These are phyloP conservation scores for Fusarium odoratissimum DNA, from an alignment of 2,329 filamentous ascomycete species.

Conservation along the genomic window DNA sequence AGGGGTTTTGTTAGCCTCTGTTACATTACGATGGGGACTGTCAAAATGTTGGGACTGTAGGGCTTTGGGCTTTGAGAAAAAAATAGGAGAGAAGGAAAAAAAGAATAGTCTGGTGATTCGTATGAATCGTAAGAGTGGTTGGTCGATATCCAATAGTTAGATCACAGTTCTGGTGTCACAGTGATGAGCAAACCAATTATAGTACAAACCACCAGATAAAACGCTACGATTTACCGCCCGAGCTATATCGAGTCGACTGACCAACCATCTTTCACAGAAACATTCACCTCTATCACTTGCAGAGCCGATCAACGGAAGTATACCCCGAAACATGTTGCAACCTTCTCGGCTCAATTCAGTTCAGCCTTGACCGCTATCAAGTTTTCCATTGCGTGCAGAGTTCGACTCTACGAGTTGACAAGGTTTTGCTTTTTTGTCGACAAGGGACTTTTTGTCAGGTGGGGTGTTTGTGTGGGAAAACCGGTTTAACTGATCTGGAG, in stretches of 20 bases:
- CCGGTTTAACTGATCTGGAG: slow-evolving; percentile 20
- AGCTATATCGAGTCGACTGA: slow-evolving; percentile 6
- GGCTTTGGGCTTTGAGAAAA: not conserved
- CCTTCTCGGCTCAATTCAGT: not conserved
- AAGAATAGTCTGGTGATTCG: slow-evolving; percentile 1
- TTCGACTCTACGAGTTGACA: not conserved
- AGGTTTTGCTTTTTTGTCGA: not conserved
- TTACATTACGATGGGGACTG: slow-evolving; percentile 19
- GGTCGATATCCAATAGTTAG: slow-evolving; percentile 1
- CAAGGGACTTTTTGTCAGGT: slow-evolving; percentile 23
- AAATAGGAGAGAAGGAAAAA: not conserved
- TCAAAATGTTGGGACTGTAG: slow-evolving; percentile 29
- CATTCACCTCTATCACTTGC: slow-evolving; percentile 7
- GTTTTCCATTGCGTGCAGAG: not conserved
- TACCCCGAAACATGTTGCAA: slow-evolving; percentile 15
- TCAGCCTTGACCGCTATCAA: slow-evolving; percentile 18
- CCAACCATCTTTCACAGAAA: slow-evolving; percentile 31
- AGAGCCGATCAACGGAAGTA: slow-evolving; percentile 16
- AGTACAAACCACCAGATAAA: slow-evolving; percentile 1
- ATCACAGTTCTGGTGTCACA: slow-evolving; percentile 6
- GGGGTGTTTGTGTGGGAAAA: slow-evolving; percentile 3
- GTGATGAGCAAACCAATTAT: slow-evolving; percentile 24
- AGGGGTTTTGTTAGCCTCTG: slow-evolving; percentile 15
- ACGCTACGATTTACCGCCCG: slow-evolving; percentile 19
- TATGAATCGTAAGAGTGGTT: slow-evolving; percentile 6